Base-by-base conservation (phyloP, 1,284 basidiomycete genomes). In the Moesziomyces antarcticus region DNA sequence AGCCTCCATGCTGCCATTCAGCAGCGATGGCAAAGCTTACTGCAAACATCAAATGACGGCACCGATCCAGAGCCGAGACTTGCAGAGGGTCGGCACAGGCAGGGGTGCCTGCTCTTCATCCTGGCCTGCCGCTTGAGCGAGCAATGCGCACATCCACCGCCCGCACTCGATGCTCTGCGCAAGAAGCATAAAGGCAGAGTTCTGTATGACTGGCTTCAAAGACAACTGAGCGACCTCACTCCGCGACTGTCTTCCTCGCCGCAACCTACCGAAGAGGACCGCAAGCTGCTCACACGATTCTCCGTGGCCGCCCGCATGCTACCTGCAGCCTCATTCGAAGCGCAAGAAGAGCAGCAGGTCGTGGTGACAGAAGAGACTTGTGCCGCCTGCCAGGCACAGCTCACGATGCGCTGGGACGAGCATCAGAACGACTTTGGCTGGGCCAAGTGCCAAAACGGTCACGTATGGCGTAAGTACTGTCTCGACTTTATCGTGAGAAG, bases 401-500 rank as follows among this genome's bases (percentile, higher is more conserved):
- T 74, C 14, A 48, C 52, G 6, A 47, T 67, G 8, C 50, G 54
- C 9, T 47, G 50, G 48, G 53, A 67, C 24, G 41, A 51, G 0
- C 22, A 37, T 3, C 27, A 40, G 40, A 42, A 45, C 27, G 30
- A 50, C 27, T 59, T 73, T 30, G 65, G 61, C 3, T 70, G 63
- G 66, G 56, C 67, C 25, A 55, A 48, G 22, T 74, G 72, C 42
- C 49, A 57, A 10, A 63, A 30, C 6, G 63, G 67, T 3, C 72
- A 74, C 27, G 50, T 74, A 2, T 74, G 72, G 72, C 72, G 63
- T 54, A 40, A 58, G 63, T 63, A 52, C 35, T 7, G 35, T 18
- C 25, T 11, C n/a, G 16, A 22, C 24, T 30, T 30, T 14, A 24
- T 43, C 35, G 11, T 27, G 8, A 46, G 18, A 22, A 21, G 18